Evolutionary conservation across 768 basidiomycete genomes (phyloP).

Genomic region (Podaxis mareebaensis): DNA sequence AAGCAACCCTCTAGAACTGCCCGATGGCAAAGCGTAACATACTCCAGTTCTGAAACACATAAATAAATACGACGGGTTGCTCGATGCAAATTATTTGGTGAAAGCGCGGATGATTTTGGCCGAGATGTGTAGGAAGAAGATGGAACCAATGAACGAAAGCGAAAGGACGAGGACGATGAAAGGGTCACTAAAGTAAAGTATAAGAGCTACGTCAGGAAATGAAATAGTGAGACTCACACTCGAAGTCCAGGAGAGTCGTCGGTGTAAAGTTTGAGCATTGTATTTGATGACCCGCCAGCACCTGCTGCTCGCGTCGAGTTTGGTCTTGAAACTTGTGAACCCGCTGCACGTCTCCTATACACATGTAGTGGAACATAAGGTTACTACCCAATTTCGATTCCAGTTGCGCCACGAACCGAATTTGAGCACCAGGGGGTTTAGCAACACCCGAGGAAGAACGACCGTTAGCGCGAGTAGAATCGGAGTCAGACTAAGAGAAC

Average conservation of each 20-base stretch:
- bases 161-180: slow-evolving; percentile 96
- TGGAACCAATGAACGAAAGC: slow-evolving; percentile 94
- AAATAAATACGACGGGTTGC: slow-evolving; percentile 10
- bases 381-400: background rate
- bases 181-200: slow-evolving; percentile 66
- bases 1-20: slow-evolving; percentile 9
- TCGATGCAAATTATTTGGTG: slow-evolving; percentile 58
- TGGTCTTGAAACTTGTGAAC: slow-evolving; percentile 64
- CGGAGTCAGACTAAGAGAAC: slow-evolving; percentile 72
- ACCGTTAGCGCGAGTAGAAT: slow-evolving; percentile 52
- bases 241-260: slow-evolving; percentile 96
- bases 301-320: slow-evolving; percentile 91
- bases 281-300: slow-evolving; percentile 94
- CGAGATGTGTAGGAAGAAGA: slow-evolving; percentile 98
- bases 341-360: slow-evolving; percentile 71
- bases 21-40: background rate
- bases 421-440: slow-evolving; percentile 78
- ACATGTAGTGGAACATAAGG: slow-evolving; percentile 2
- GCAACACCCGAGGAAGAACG: slow-evolving; percentile 51
- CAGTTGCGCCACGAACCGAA: slow-evolving; percentile 57
- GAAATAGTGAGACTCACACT: slow-evolving; percentile 56
- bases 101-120: slow-evolving; percentile 92
- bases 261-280: slow-evolving; percentile 98
- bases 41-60: slow-evolving; percentile 1
- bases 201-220: slow-evolving; percentile 7